Percentiles rank a stretch among this genome's conserved stretches.
Conservation (phyloP, 2,329 filamentous ascomycete genomes). For the Xylaria sp. region DNA sequence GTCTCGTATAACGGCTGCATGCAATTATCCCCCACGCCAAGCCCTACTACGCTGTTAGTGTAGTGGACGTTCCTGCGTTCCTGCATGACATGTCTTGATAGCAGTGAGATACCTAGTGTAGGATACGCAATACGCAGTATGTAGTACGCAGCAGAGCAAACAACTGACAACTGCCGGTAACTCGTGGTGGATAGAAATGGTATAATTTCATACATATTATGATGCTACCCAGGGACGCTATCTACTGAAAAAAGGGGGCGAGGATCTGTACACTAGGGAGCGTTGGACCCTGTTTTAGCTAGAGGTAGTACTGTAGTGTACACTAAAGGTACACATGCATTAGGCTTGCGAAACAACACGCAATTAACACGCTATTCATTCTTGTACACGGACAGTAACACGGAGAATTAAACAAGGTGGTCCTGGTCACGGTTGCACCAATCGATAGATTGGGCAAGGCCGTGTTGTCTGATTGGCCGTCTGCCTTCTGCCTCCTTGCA, state of each 20-base stretch:
- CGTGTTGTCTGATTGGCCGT: constrained; percentile 40
- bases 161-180: not conserved
- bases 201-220: not conserved
- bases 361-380: constrained; percentile 21
- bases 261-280: not conserved
- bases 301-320: not conserved
- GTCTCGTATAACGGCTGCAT: constrained; percentile 32
- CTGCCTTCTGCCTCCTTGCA: constrained; percentile 36
- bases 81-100: constrained; percentile 24
- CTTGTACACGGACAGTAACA: constrained; percentile 12
- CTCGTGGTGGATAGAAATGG: not conserved
- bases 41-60: constrained; percentile 16
- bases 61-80: constrained; percentile 17
- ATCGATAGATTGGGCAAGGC: constrained; percentile 28
- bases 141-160: not conserved
- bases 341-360: constrained; percentile 8
- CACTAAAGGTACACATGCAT: not conserved
- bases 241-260: not conserved
- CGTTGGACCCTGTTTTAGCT: not conserved
- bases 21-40: constrained; percentile 35
- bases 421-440: constrained; percentile 27
- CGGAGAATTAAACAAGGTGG: constrained; percentile 3
- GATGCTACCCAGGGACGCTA: not conserved
- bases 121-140: no score
- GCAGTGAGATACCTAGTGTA: not conserved